Percentiles rank a stretch among this genome's conserved stretches.
These are phyloP conservation scores for Cercospora nicotianae DNA, from an alignment of 2,329 filamentous ascomycete species.

Conservation along the genomic window DNA sequence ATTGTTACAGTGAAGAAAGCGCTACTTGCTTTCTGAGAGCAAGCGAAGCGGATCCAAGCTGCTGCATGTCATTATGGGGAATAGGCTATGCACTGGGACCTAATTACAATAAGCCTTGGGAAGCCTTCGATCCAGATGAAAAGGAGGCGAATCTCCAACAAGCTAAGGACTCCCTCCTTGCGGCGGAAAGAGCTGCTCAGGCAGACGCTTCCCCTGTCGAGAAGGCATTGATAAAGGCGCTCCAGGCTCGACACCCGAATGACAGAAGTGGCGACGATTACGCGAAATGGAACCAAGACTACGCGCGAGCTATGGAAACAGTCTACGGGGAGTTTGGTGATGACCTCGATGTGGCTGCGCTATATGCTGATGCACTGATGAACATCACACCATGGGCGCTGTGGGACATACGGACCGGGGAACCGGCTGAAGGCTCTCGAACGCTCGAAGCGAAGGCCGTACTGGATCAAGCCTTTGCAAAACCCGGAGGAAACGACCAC, in stretches of 20 bases:
- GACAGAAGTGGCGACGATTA: constrained; percentile 56
- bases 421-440: constrained; percentile 55
- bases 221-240: constrained; percentile 61
- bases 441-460: constrained; percentile 60
- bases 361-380: constrained; percentile 67
- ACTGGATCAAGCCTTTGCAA: constrained; percentile 59
- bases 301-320: constrained; percentile 61
- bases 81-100: constrained; percentile 70
- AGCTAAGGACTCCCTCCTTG: constrained; percentile 49
- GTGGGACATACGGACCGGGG: constrained; percentile 61
- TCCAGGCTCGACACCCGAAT: constrained; percentile 59
- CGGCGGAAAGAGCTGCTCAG: constrained; percentile 44
- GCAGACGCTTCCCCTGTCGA: constrained; percentile 54
- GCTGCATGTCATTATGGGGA: constrained; percentile 68
- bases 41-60: constrained; percentile 55
- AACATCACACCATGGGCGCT: constrained; percentile 65
- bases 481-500: constrained; percentile 55
- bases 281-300: constrained; percentile 57
- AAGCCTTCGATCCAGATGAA: constrained; percentile 65
- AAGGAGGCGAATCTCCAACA: constrained; percentile 52
- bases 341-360: constrained; percentile 62
- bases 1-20: constrained; percentile 56
- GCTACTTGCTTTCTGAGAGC: constrained; percentile 63
- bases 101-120: constrained; percentile 80
- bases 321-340: constrained; percentile 56